Base-by-base conservation (phyloP, 2,329 filamentous ascomycete species). In the Aspergillus vadensis region DNA sequence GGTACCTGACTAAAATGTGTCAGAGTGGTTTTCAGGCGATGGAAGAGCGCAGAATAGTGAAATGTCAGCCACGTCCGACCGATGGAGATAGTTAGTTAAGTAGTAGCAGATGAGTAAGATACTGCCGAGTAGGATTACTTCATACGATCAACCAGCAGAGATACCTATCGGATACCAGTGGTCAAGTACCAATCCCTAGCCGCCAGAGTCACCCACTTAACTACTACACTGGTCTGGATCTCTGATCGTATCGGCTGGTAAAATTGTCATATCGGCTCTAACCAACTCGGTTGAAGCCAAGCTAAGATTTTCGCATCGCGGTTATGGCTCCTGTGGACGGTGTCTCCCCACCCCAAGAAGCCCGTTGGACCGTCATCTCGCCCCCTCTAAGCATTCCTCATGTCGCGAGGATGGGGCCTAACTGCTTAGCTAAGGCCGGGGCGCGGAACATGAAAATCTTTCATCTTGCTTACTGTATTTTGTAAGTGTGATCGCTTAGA, bases 221-320 rank as follows among this genome's bases (percentile, higher is more conserved):
- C 12, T 30, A 10, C 9, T 36, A 36, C 12, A 27, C 23, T 21
- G 21, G 19, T 44, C 47, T 30, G 47, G 25, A 49, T 49, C 47
- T 49, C 23, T 49, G 47, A n/a, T 27, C 23, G 38, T 55, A 55
- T 23, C 52, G 39, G n/a, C 52, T 43, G 52, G 52, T 55, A 55
- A 44, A 8, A 43, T 53, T 25, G 36, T 43, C 51, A 23, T 36
- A 23, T 36, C 38, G 39, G 14, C 17, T 41, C n/a, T 17, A 2
- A 19, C 12, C n/a, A 17, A 17, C 21, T 54, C 36, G 32, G 36
- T 5, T 17, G 32, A 25, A 41, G 23, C 36, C 21, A 30, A 55
- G 39, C 52, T 44, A 47, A 55, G 52, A 32, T 15, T 32, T 44
- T 55, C 43, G 52, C 25, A 43, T 38, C 52, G 19, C 39, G 17